Conservation (phyloP, 2,329 filamentous ascomycete genomes). For the Knufia fluminis region DNA sequence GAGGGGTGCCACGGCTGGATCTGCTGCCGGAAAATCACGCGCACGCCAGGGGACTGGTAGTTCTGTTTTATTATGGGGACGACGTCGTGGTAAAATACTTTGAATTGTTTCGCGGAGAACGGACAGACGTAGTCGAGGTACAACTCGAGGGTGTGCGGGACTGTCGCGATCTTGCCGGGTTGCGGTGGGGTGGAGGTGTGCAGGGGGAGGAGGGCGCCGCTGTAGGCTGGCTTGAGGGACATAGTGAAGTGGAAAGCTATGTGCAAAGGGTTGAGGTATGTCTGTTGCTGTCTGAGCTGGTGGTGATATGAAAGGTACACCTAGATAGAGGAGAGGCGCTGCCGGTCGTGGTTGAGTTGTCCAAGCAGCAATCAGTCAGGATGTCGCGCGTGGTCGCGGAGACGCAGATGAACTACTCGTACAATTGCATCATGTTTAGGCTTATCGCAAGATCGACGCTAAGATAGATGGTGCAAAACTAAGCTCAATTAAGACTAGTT, state of each 20-base stretch:
- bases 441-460: too few species aligned
- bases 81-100: slow-evolving; percentile 60
- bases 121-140: slow-evolving; percentile 89
- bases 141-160: slow-evolving; percentile 46
- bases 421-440: too few species aligned
- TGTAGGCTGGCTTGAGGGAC: slow-evolving; percentile 52
- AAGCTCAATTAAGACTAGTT: too few species aligned
- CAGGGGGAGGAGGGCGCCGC: slow-evolving; percentile 36
- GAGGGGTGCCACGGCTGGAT: slow-evolving; percentile 94
- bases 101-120: slow-evolving; percentile 64
- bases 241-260: too few species aligned
- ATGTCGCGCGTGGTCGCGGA: too few species aligned
- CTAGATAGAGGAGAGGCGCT: too few species aligned
- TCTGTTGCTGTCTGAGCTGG: too few species aligned
- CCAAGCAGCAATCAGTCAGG: too few species aligned
- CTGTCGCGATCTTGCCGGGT: slow-evolving; percentile 25
- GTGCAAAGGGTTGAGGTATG: too few species aligned
- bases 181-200: slow-evolving; percentile 28
- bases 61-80: slow-evolving; percentile 55
- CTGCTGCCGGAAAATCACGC: slow-evolving; percentile 78
- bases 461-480: too few species aligned
- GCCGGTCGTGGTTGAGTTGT: too few species aligned
- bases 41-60: slow-evolving; percentile 49
- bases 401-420: too few species aligned
- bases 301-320: neutral